Evolutionary conservation across 495 filamentous ascomycete genomes (phyloP).

Genomic region (Wilcoxina mikolae): DNA sequence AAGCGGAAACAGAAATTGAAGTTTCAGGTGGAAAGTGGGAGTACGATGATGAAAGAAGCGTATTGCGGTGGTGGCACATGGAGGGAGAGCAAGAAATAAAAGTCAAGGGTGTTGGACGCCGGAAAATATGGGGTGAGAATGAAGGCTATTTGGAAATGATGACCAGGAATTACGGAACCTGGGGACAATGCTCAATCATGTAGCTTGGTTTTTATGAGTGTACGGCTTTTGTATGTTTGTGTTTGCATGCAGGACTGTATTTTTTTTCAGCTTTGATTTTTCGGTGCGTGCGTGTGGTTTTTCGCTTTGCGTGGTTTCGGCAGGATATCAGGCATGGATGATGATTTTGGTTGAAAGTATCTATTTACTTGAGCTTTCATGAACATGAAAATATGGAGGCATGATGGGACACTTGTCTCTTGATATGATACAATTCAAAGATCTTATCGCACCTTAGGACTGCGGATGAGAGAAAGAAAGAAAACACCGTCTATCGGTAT

Average conservation of each 20-base stretch:
- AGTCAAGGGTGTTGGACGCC: slow-evolving; percentile 57
- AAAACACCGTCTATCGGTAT: too few relatives aligned
- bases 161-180: slow-evolving; percentile 23
- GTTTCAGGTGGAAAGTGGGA: slow-evolving; percentile 82
- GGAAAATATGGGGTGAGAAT: slow-evolving; percentile 36
- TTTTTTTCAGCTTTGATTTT: not conserved
- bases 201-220: slow-evolving; percentile 10
- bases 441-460: too few relatives aligned
- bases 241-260: not conserved
- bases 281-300: not conserved
- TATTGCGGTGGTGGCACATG: slow-evolving; percentile 79
- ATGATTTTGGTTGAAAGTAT: not conserved
- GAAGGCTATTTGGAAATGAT: slow-evolving; percentile 37
- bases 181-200: slow-evolving; percentile 35
- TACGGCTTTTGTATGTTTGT: not conserved
- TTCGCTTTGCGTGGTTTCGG: not conserved
- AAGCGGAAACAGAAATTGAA: slow-evolving; percentile 47
- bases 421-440: too few relatives aligned
- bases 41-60: slow-evolving; percentile 58
- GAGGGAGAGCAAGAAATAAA: slow-evolving; percentile 68
- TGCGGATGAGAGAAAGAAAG: too few relatives aligned
- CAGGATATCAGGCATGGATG: not conserved
- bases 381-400: not conserved
- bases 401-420: too few relatives aligned
- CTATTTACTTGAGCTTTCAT: not conserved